Percentiles rank a stretch among this genome's conserved stretches.
Evolutionary conservation across 441 rosid genomes (phyloP).

Genomic region (Populus hybrid): DNA sequence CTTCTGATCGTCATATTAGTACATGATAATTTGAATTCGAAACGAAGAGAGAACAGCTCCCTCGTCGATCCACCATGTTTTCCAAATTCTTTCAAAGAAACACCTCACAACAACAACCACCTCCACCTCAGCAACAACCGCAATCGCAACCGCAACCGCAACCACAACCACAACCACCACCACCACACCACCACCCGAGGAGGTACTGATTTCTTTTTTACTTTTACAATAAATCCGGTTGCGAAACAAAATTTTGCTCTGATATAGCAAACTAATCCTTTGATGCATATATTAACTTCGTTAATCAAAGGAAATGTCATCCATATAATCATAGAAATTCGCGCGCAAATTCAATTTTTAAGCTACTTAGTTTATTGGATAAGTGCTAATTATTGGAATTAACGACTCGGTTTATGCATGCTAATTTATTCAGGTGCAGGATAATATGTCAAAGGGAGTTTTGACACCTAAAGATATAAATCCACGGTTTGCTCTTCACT

Average conservation of each 20-base stretch:
- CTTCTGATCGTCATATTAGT: background rate
- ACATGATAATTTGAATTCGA: background rate
- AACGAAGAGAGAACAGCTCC: background rate
- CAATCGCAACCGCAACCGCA: background rate
- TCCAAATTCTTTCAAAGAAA: slow-evolving; percentile 53
- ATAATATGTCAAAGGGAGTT: slow-evolving; percentile 27
- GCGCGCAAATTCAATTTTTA: background rate
- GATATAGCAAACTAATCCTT: background rate
- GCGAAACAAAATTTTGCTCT: background rate
- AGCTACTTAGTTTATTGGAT: background rate
- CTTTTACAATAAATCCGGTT: no score
- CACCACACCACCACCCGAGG: slow-evolving; percentile 12
- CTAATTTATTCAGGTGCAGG: slow-evolving; percentile 6
- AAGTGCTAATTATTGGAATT: background rate
- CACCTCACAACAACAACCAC: slow-evolving; percentile 20
- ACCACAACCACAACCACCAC: background rate
- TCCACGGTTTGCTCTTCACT: slow-evolving; percentile 44
- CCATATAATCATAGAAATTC: background rate
- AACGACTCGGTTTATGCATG: background rate
- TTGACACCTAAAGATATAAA: slow-evolving; percentile 33
- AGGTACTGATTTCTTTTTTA: background rate
- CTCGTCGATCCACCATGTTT: slow-evolving; percentile 46
- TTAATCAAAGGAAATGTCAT: background rate
- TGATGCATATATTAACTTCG: background rate
- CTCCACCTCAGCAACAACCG: slow-evolving; percentile 7